phyloP scores from a whole-genome alignment of 768 basidiomycete species.

The Podaxis sp. region DNA sequence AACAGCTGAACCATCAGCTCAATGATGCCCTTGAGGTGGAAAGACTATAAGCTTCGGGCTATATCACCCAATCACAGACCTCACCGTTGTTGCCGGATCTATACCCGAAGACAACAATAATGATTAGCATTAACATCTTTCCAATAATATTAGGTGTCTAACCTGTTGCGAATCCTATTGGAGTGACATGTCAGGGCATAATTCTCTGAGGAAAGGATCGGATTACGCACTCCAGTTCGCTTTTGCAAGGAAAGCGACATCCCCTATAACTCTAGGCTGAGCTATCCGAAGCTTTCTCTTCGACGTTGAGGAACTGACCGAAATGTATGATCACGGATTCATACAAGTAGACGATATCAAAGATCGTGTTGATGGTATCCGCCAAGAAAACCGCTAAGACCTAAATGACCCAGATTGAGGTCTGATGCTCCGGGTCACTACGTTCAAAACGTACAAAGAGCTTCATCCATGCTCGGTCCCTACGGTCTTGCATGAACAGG shows the following conservation, averaged over 20 bases:
- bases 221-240: slow-evolving; percentile 12
- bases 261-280: slow-evolving; percentile 12
- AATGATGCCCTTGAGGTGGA: slow-evolving; percentile 33
- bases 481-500: slow-evolving; percentile 12
- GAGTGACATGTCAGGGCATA: not conserved
- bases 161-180: slow-evolving; percentile 14
- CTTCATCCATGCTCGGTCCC: slow-evolving; percentile 44
- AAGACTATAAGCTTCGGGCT: not conserved
- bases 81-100: slow-evolving; percentile 46
- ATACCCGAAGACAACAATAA: not conserved
- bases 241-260: slow-evolving; percentile 9
- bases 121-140: not conserved
- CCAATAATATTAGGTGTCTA: not conserved
- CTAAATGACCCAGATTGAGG: slow-evolving; percentile 28
- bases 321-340: slow-evolving; percentile 41
- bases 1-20: slow-evolving; percentile 42
- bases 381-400: slow-evolving; percentile 30
- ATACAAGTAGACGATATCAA: slow-evolving; percentile 42
- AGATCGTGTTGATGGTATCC: slow-evolving; percentile 44
- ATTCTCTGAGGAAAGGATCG: not conserved
- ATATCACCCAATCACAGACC: not conserved
- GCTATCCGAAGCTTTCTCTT: not conserved
- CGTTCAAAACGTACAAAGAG: slow-evolving; percentile 28
- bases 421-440: not conserved
- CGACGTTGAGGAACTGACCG: slow-evolving; percentile 24